These are phyloP conservation scores for Colletotrichum truncatum DNA, from an alignment of 2,329 filamentous ascomycete species.

Conservation along the genomic window DNA sequence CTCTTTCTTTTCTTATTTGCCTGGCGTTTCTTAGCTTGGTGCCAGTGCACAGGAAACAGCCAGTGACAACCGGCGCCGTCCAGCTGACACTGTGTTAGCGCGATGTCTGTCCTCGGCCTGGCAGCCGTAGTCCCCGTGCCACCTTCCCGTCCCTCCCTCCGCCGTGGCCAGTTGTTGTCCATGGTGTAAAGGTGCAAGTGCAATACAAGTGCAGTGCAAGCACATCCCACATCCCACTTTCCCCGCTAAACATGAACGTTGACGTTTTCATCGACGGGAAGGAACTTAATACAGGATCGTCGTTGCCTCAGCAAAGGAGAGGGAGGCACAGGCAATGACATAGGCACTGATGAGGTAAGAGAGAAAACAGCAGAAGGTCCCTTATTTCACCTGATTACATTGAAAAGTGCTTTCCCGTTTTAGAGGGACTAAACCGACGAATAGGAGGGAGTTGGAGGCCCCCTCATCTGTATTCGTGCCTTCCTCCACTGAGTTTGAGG, in stretches of 20 bases:
- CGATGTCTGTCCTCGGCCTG: not conserved
- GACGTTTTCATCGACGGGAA: too few species aligned
- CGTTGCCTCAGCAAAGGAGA: not conserved
- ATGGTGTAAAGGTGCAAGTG: conserved; percentile 2
- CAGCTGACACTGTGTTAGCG: conserved; percentile 24
- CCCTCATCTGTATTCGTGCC: not conserved
- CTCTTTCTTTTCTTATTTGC: not conserved
- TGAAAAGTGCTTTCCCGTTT: too few species aligned
- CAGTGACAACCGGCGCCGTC: conserved; percentile 6
- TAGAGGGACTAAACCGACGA: too few species aligned
- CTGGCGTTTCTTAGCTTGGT: not conserved
- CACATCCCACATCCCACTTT: too few species aligned
- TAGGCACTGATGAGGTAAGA: not conserved
- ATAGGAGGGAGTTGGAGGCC: too few species aligned
- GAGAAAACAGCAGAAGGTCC: too few species aligned
- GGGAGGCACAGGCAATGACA: not conserved
- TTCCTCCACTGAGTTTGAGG: too few species aligned
- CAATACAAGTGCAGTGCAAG: not conserved
- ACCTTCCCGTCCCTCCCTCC: conserved; percentile 24
- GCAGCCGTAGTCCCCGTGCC: conserved; percentile 3
- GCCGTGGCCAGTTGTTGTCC: too few species aligned
- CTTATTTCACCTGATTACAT: too few species aligned
- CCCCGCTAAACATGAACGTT: too few species aligned
- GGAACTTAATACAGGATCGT: not conserved
- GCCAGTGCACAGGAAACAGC: not conserved